These are phyloP conservation scores for Penicillium verrucosum DNA, from an alignment of 2,329 filamentous ascomycete species.

Conservation along the genomic window DNA sequence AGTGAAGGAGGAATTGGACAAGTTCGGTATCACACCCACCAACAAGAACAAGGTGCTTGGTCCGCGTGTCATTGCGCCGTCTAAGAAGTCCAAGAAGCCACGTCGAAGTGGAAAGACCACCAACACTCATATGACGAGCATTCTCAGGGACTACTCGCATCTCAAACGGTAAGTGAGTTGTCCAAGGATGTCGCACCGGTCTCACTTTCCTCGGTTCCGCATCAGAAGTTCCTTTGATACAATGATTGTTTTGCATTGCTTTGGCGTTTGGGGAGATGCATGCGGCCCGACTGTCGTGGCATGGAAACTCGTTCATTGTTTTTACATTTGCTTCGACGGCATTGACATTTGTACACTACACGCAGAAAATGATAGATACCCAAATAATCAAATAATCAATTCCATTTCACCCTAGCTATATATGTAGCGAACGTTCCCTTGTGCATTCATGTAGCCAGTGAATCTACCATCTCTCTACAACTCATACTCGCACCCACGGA, in stretches of 20 bases:
- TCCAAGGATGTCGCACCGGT: neutral
- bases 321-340: neutral
- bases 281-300: neutral
- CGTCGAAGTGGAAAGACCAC: conserved; percentile 76
- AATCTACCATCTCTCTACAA: neutral
- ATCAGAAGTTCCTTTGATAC: neutral
- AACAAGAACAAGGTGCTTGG: conserved; percentile 71
- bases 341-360: conserved; percentile 14
- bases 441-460: no score
- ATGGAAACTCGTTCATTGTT: neutral
- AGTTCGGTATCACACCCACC: conserved; percentile 77
- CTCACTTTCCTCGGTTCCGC: neutral
- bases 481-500: neutral
- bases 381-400: conserved; percentile 11
- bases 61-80: conserved; percentile 52
- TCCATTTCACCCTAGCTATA: neutral
- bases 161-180: conserved; percentile 36
- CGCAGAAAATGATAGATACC: conserved; percentile 21
- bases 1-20: conserved; percentile 71
- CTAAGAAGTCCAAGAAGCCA: conserved; percentile 72
- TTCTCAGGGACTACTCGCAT: conserved; percentile 71
- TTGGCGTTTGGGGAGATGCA: conserved; percentile 15
- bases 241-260: conserved; percentile 20
- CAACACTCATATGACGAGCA: conserved; percentile 79
- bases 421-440: no score